phyloP scores from a whole-genome alignment of 306 rosid species.

The Castanospermum australe region DNA sequence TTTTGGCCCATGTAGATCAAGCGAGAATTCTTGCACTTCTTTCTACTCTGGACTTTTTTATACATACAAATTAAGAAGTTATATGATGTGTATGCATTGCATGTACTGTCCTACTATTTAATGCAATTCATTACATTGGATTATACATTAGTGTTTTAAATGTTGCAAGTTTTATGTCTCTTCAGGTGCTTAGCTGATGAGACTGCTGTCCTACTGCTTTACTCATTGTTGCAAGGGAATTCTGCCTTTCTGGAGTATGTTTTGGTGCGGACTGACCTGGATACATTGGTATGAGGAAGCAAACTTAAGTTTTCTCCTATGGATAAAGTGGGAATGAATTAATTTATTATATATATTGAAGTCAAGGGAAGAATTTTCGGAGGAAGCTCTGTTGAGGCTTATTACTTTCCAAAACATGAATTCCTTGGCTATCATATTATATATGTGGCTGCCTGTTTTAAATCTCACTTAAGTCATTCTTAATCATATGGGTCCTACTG shows the following conservation, averaged over 20 bases:
- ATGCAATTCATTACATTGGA: neutral
- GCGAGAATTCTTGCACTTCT: conserved; percentile 4
- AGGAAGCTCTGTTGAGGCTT: neutral
- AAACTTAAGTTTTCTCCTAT: conserved; percentile 7
- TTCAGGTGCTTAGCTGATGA: conserved; percentile 77
- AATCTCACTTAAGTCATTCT: neutral
- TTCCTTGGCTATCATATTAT: neutral
- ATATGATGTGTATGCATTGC: neutral
- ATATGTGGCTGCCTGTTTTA: neutral
- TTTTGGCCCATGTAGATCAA: neutral
- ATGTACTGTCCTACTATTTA: neutral
- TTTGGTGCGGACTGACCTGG: conserved; percentile 83
- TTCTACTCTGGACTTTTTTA: neutral
- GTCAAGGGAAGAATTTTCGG: neutral
- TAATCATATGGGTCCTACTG: neutral
- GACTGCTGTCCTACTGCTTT: conserved; percentile 72
- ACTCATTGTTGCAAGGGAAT: conserved; percentile 79
- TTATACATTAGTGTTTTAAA: neutral
- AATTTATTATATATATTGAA: neutral
- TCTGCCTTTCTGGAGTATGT: conserved; percentile 71
- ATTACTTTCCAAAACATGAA: neutral
- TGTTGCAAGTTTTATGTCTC: neutral
- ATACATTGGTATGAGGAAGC: conserved; percentile 62
- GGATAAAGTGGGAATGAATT: neutral
- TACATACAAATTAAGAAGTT: neutral